Conservation (phyloP, 2,329 filamentous ascomycete genomes). For the Fusarium compactum region DNA sequence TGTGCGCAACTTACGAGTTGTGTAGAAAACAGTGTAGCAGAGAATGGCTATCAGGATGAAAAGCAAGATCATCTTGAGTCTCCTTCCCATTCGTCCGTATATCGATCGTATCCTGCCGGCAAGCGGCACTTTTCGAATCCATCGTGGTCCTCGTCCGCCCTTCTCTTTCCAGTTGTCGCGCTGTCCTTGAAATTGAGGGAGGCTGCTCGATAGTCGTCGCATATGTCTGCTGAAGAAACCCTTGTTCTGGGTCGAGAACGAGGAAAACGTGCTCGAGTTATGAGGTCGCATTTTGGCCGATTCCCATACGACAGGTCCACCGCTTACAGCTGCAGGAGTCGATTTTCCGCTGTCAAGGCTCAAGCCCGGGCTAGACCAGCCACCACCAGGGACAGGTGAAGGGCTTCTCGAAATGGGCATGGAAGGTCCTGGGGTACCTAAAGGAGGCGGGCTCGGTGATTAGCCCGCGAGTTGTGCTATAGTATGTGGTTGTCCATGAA, state of each 20-base stretch:
- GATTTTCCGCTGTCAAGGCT: constrained; percentile 78
- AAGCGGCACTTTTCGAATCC: constrained; percentile 60
- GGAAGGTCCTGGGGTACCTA: constrained; percentile 66
- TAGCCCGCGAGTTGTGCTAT: constrained; percentile 43
- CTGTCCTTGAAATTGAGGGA: constrained; percentile 77
- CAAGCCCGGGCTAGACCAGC: constrained; percentile 87
- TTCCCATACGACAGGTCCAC: constrained; percentile 79
- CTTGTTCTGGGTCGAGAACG: constrained; percentile 83
- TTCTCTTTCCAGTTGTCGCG: constrained; percentile 83
- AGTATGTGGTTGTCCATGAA: constrained; percentile 24
- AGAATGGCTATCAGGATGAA: constrained; percentile 73
- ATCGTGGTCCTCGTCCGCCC: constrained; percentile 69
- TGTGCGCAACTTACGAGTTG: constrained; percentile 73
- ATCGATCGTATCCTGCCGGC: constrained; percentile 61
- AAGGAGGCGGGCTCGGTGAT: constrained; percentile 41
- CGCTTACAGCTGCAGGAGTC: constrained; percentile 71
- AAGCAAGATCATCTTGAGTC: constrained; percentile 72
- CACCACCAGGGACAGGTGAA: constrained; percentile 84
- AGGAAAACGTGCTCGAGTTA: constrained; percentile 79
- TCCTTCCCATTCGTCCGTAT: constrained; percentile 69
- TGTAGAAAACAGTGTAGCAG: constrained; percentile 77
- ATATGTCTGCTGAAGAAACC: constrained; percentile 91
- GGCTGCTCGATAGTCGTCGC: constrained; percentile 80
- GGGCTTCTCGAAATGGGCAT: constrained; percentile 93
- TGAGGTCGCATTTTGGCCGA: constrained; percentile 82